Percentiles rank a stretch among this genome's conserved stretches.
Conservation (phyloP, 345 rosid genomes). For the rapeseed (Brassica napus) region Da-Ae NC_063436.1:2597501-2598000, state of each 20-base stretch:
- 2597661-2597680: too few relatives aligned
- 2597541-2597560: constrained; percentile 22
- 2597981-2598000: neutral
- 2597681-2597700: neutral
- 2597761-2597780: too few relatives aligned
- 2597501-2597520: constrained; percentile 16
- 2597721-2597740: neutral
- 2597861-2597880: neutral
- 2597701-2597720: neutral
- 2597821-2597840: neutral
- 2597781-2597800: neutral
- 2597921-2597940: neutral
- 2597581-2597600: neutral
- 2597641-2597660: neutral
- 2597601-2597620: neutral
- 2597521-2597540: constrained; percentile 6
- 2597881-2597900: neutral
- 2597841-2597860: neutral
- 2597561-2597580: constrained; percentile 12
- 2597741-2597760: neutral
- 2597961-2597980: neutral
- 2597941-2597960: neutral
- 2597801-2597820: neutral
- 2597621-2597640: neutral
- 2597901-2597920: neutral